phyloP scores from a whole-genome alignment of 2,329 filamentous ascomycete species.

The Aspergillus sojae region DNA sequence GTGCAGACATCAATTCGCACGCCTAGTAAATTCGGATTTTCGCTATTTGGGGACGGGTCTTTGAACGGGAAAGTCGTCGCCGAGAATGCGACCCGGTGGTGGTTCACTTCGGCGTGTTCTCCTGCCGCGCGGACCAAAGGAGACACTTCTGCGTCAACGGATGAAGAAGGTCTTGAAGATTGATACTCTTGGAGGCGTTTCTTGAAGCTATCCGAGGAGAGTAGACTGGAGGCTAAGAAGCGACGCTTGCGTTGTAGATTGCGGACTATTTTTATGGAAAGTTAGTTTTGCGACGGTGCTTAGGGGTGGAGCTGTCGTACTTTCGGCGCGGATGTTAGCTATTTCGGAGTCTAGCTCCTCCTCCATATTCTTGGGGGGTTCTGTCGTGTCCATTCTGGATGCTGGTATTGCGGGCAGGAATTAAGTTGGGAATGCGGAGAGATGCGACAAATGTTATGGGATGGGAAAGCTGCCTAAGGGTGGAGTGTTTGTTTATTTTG shows the following conservation, averaged over 20 bases:
- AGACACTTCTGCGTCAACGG: slow-evolving; percentile 30
- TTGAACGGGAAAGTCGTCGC: slow-evolving; percentile 50
- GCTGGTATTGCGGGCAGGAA: background rate
- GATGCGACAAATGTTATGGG: background rate
- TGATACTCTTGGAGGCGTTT: slow-evolving; percentile 23
- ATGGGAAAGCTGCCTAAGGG: background rate
- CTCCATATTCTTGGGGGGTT: slow-evolving; percentile 14
- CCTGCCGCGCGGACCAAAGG: slow-evolving; percentile 34
- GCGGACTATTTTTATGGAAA: slow-evolving; percentile 32
- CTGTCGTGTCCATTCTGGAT: background rate
- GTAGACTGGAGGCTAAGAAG: slow-evolving; percentile 44
- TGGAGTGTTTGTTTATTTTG: background rate
- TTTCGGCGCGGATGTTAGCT: slow-evolving; percentile 42
- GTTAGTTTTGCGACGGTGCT: background rate
- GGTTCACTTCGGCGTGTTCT: slow-evolving; percentile 40
- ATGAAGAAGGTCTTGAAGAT: slow-evolving; percentile 1
- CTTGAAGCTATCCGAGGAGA: slow-evolving; percentile 43
- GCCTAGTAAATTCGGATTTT: slow-evolving; percentile 39
- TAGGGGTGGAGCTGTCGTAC: slow-evolving; percentile 27
- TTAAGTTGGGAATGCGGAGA: background rate
- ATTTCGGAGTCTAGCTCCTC: slow-evolving; percentile 46
- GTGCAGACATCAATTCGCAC: slow-evolving; percentile 46
- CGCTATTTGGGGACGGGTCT: slow-evolving; percentile 42
- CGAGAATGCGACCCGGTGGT: slow-evolving; percentile 49
- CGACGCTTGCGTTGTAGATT: slow-evolving; percentile 42